Evolutionary conservation across 495 filamentous ascomycete genomes (phyloP).

Genomic region (Lasiosphaeria ovina): DNA sequence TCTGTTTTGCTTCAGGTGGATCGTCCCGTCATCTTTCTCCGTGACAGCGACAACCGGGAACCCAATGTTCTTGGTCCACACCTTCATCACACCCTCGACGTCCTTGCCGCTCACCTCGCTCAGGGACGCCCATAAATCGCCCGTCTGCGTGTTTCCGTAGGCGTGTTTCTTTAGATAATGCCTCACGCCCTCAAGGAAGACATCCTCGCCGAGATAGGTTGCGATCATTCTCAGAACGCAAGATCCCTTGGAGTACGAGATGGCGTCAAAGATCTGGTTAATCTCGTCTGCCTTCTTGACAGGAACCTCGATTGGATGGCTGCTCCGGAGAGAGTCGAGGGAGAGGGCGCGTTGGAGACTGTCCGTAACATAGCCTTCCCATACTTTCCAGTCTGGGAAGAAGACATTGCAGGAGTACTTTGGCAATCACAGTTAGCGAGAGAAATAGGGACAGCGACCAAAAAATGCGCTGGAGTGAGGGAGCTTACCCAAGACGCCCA

Average conservation of each 20-base stretch:
- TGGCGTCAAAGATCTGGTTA: constrained; percentile 98
- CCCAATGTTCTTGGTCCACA: constrained; percentile 77
- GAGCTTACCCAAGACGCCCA: constrained; percentile 56
- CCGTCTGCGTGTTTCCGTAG: constrained; percentile 80
- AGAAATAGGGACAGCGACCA: background rate
- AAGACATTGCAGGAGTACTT: constrained; percentile 75
- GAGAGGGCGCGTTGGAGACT: constrained; percentile 83
- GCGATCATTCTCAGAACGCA: constrained; percentile 97
- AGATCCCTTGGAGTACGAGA: constrained; percentile 95
- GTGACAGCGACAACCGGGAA: constrained; percentile 71
- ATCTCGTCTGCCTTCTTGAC: constrained; percentile 94
- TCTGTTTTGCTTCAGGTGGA: constrained; percentile 71
- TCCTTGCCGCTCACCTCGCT: constrained; percentile 89
- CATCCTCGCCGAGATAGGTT: constrained; percentile 87
- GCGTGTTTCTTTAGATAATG: constrained; percentile 94
- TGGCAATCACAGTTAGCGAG: constrained; percentile 34
- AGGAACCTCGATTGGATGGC: constrained; percentile 95
- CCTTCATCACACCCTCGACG: constrained; percentile 73
- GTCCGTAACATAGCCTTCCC: constrained; percentile 90
- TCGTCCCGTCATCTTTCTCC: constrained; percentile 56
- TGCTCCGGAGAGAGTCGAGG: constrained; percentile 88
- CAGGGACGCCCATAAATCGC: constrained; percentile 87
- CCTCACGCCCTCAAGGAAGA: constrained; percentile 89
- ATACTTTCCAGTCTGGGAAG: constrained; percentile 99
- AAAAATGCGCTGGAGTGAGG: background rate